Percentiles rank a stretch among this genome's conserved stretches.
These are phyloP conservation scores for Lachancea fermentati DNA, from an alignment of 805 yeast species.

Conservation along the genomic window DNA sequence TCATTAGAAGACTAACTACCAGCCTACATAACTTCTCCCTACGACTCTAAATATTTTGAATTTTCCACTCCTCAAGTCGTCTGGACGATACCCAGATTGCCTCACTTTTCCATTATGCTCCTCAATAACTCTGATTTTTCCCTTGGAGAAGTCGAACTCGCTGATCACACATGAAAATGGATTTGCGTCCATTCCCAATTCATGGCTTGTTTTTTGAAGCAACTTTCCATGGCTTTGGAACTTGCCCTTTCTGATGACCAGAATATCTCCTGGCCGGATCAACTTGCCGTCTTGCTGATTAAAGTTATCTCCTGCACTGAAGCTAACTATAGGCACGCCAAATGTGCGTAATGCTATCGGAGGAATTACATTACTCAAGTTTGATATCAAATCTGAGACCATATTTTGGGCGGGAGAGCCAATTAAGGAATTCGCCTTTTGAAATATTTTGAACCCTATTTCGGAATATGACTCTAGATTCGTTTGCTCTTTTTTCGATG, in stretches of 20 bases:
- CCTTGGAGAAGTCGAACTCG: constrained; percentile 70
- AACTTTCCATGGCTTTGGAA: constrained; percentile 61
- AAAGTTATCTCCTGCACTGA: constrained; percentile 49
- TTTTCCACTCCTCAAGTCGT: constrained; percentile 73
- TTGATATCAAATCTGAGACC: constrained; percentile 34
- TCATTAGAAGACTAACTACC: constrained; percentile 46
- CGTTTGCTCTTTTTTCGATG: constrained; percentile 37
- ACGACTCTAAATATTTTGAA: constrained; percentile 75
- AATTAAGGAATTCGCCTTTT: constrained; percentile 37
- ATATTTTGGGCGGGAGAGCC: constrained; percentile 25
- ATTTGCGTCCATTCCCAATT: constrained; percentile 48
- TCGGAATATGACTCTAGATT: constrained; percentile 42
- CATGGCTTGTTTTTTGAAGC: constrained; percentile 50
- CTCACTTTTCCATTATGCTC: constrained; percentile 47
- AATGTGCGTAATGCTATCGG: constrained; percentile 62
- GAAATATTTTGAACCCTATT: constrained; percentile 48
- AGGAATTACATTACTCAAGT: constrained; percentile 39
- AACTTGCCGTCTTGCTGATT: constrained; percentile 51
- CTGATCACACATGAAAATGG: constrained; percentile 57
- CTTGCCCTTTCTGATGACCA: constrained; percentile 68
- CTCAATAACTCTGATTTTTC: constrained; percentile 64
- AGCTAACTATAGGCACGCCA: constrained; percentile 49
- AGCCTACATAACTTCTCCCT: constrained; percentile 65
- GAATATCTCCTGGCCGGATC: constrained; percentile 77
- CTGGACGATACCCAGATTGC: constrained; percentile 57